Percentiles rank a stretch among this genome's conserved stretches.
phyloP scores from a whole-genome alignment of 352 stramenopile species.

The Globisporangium paddicum region DNA sequence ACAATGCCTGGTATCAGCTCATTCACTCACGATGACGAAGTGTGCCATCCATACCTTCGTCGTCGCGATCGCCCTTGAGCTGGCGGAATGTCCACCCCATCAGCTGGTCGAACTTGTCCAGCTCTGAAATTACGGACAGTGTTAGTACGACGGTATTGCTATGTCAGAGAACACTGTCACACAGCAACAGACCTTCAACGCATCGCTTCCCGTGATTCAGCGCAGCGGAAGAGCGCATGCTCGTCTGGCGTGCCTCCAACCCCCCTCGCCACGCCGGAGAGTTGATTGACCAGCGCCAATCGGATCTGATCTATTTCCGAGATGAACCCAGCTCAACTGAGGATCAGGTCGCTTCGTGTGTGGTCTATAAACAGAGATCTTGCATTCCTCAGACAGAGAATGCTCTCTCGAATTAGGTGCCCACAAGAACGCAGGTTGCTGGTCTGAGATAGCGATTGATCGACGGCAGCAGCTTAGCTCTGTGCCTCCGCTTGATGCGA shows the following conservation, averaged over 20 bases:
- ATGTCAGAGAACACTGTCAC: neutral
- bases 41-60: constrained; percentile 12
- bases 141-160: neutral
- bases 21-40: neutral
- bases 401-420: neutral
- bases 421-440: neutral
- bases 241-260: neutral
- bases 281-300: too few species aligned
- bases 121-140: constrained; percentile 19
- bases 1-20: too few species aligned
- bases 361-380: neutral
- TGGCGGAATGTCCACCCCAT: constrained; percentile 64
- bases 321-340: too few species aligned
- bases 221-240: constrained; percentile 11
- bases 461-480: neutral
- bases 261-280: too few species aligned
- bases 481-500: neutral
- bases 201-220: constrained; percentile 23
- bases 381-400: neutral
- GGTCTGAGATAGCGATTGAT: neutral
- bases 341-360: neutral
- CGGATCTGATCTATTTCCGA: too few species aligned
- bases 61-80: constrained; percentile 7
- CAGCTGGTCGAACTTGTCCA: constrained; percentile 45
- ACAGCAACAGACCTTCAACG: constrained; percentile 13